Evolutionary conservation across 495 filamentous ascomycete species (phyloP).

Genomic region (Annulohypoxylon maeteangense): DNA sequence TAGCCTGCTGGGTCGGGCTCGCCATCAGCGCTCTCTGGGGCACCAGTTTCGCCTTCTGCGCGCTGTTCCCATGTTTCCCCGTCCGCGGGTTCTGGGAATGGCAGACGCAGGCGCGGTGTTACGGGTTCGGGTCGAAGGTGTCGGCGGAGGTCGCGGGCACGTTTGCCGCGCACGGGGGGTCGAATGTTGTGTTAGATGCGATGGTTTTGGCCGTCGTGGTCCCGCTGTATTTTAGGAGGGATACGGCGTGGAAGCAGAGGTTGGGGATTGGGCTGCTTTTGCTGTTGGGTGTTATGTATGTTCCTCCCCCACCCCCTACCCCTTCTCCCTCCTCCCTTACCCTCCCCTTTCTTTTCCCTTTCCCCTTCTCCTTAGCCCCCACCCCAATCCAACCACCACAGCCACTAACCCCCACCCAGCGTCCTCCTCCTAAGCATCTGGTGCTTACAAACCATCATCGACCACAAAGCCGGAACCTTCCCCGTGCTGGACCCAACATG

Average conservation of each 20-base stretch:
- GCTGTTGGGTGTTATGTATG: slow-evolving; percentile 41
- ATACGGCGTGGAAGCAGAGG: slow-evolving; percentile 41
- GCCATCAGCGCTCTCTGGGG: slow-evolving; percentile 43
- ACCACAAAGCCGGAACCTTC: slow-evolving; percentile 43
- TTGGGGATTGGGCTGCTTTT: slow-evolving; percentile 42
- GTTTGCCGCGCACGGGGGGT: slow-evolving; percentile 40
- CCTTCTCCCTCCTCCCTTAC: not conserved
- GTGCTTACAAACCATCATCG: slow-evolving; percentile 41
- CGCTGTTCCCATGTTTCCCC: slow-evolving; percentile 45
- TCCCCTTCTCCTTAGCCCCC: not conserved
- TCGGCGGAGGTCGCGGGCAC: slow-evolving; percentile 36
- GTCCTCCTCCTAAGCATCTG: slow-evolving; percentile 45
- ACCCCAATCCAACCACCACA: not conserved
- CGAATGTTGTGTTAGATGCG: slow-evolving; percentile 45
- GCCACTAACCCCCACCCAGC: slow-evolving; percentile 4
- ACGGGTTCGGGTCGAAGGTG: slow-evolving; percentile 47
- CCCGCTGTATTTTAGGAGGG: slow-evolving; percentile 43
- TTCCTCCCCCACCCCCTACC: not conserved
- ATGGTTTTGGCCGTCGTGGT: slow-evolving; percentile 45
- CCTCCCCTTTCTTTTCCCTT: not conserved
- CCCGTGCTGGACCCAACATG: slow-evolving; percentile 47
- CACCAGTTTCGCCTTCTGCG: slow-evolving; percentile 42
- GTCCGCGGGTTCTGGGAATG: slow-evolving; percentile 47
- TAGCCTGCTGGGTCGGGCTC: slow-evolving; percentile 41
- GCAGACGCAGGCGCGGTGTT: slow-evolving; percentile 28